Evolutionary conservation across 352 stramenopile genomes (phyloP).

Genomic region (Phytopythium chamaehyphon): DNA sequence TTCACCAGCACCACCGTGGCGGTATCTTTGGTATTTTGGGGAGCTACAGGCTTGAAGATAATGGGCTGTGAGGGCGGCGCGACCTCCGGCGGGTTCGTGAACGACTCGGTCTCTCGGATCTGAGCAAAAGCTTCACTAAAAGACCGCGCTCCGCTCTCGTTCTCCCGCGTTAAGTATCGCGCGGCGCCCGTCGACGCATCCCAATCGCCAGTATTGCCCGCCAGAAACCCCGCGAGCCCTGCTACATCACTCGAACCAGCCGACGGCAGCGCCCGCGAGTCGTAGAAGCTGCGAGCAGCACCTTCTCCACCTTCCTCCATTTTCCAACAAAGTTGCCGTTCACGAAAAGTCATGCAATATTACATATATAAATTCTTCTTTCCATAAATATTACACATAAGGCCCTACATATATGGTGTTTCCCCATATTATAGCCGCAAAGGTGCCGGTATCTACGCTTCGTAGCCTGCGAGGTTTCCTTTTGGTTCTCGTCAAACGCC

Average conservation of each 20-base stretch:
- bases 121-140: slow-evolving; percentile 60
- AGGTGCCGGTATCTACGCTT: slow-evolving; percentile 3
- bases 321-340: background rate
- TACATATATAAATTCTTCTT: no score
- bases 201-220: background rate
- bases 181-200: slow-evolving; percentile 11
- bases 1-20: slow-evolving; percentile 67
- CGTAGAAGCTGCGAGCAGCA: slow-evolving; percentile 34
- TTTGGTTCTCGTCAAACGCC: background rate
- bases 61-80: slow-evolving; percentile 1
- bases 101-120: slow-evolving; percentile 55
- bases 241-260: background rate
- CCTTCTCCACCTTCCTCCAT: background rate
- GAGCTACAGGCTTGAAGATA: slow-evolving; percentile 3
- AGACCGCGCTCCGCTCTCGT: slow-evolving; percentile 16
- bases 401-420: no score
- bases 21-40: slow-evolving; percentile 27
- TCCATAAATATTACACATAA: no score
- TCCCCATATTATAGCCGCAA: no score
- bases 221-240: background rate
- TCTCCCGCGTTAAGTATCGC: slow-evolving; percentile 36
- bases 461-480: background rate
- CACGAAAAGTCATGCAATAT: no score
- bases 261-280: slow-evolving; percentile 31
- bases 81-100: slow-evolving; percentile 22